Evolutionary conservation across 2,329 filamentous ascomycete genomes (phyloP), one percentile per base, ranked within the genome.

Genomic region (Colletotrichum karsti): DNA sequence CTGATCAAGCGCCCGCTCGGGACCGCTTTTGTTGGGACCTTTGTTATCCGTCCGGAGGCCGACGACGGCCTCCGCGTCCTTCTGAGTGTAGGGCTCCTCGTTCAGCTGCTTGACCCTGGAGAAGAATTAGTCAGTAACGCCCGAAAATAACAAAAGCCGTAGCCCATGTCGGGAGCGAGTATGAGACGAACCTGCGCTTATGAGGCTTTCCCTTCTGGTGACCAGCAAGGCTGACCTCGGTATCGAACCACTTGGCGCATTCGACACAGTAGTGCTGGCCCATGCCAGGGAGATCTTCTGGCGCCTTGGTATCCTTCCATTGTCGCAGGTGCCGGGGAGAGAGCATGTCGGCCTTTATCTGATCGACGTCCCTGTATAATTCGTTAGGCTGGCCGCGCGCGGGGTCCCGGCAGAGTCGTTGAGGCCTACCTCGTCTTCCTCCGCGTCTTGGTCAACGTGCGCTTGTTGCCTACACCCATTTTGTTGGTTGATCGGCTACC

Each of bases 181-280:
- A 51, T 41, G 4, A 10, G 26, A 75, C 79, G 71, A 76, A 94
- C 93, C 92, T 92, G 84, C 94, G 90, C 88, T 95, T 98, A 82
- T 99, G 96, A 71, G 93, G 93, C 83, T 98, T 99, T 74, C 93
- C 94, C 79, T 92, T 93, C 64, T 86, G 85, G 81, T 99, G 96
- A 28, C 88, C 85, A 37, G 87, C 84, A 65, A 97, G 83, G 73
- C 93, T 97, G 74, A 87, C 80, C 72, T 96, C 92, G 55, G 90
- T 92, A 79, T 98, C 95, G 79, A 97, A 98, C 92, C 93, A 98
- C 83, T 97, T 98, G 70, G 96, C 92, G 80, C 96, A 99, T 80
- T 97, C 93, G 15, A 92, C 85, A 80, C 96, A 99, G 81, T 98
- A 98, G 78, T 91, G 91, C 73, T 90, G 87, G 26, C 96, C 96